Percentiles rank a stretch among this genome's conserved stretches.
Evolutionary conservation across 148 eudicot genomes (phyloP).

Genomic region (Vaccinium darrowii): DNA sequence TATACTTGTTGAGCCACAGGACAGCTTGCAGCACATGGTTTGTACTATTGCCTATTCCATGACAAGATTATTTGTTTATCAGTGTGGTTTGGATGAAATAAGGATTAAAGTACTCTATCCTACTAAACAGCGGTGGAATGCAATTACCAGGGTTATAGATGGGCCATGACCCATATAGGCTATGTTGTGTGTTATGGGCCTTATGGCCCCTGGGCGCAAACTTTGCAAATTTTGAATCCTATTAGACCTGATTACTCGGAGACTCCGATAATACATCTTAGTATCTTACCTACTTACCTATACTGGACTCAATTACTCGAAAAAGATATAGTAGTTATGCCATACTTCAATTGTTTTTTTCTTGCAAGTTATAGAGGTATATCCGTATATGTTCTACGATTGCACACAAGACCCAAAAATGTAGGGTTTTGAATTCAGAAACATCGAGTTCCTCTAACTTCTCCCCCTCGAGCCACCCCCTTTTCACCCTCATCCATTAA

Average conservation of each 20-base stretch:
- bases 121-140: neutral
- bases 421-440: neutral
- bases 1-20: constrained; percentile 36
- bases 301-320: neutral
- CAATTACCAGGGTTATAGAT: no score
- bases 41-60: constrained; percentile 9
- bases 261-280: neutral
- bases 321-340: neutral
- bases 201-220: neutral
- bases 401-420: neutral
- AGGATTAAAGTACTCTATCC: neutral
- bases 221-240: neutral
- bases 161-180: no score
- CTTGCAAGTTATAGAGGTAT: neutral
- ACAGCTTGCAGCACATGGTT: constrained; percentile 47
- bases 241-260: neutral
- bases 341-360: neutral
- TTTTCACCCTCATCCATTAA: neutral
- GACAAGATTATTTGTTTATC: neutral
- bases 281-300: neutral
- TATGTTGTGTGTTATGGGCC: neutral
- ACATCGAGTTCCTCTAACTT: neutral
- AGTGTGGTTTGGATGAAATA: neutral
- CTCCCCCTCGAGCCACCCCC: neutral
- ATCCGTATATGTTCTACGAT: neutral